These are phyloP conservation scores for Aspergillus ochraceus DNA, from an alignment of 2,329 filamentous ascomycete genomes.

Conservation along the genomic window DNA sequence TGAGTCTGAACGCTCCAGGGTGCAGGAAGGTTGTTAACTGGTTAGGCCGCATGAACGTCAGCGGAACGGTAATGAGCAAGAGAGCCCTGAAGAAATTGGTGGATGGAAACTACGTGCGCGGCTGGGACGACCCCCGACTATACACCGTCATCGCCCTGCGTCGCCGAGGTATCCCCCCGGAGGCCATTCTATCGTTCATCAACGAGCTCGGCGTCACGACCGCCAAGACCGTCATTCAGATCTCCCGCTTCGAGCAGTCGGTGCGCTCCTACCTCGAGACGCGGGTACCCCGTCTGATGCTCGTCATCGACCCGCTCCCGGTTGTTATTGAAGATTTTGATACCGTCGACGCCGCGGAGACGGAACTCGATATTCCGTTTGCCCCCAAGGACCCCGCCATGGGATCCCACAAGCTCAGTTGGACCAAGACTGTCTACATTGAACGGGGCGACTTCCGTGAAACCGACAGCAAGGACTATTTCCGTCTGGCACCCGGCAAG, in stretches of 20 bases:
- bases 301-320: constrained; percentile 81
- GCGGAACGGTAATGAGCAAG: constrained; percentile 84
- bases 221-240: constrained; percentile 74
- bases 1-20: neutral
- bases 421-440: constrained; percentile 81
- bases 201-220: constrained; percentile 91
- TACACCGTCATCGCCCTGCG: constrained; percentile 84
- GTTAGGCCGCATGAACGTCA: constrained; percentile 65
- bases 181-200: constrained; percentile 84
- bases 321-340: constrained; percentile 81
- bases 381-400: constrained; percentile 69
- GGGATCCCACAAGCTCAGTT: constrained; percentile 56
- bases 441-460: constrained; percentile 76
- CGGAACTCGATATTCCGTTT: constrained; percentile 72
- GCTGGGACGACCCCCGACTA: constrained; percentile 88
- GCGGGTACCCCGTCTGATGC: constrained; percentile 84
- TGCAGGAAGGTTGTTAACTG: neutral
- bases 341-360: constrained; percentile 64
- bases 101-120: constrained; percentile 72
- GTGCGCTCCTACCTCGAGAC: constrained; percentile 84
- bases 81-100: constrained; percentile 80
- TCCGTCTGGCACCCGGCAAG: constrained; percentile 74
- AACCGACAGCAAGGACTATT: constrained; percentile 65
- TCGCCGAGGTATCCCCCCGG: constrained; percentile 81
- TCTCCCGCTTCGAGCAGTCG: constrained; percentile 78